Conservation (phyloP, 371 early-diverging fungal species). For the Mucor racemosus region DNA sequence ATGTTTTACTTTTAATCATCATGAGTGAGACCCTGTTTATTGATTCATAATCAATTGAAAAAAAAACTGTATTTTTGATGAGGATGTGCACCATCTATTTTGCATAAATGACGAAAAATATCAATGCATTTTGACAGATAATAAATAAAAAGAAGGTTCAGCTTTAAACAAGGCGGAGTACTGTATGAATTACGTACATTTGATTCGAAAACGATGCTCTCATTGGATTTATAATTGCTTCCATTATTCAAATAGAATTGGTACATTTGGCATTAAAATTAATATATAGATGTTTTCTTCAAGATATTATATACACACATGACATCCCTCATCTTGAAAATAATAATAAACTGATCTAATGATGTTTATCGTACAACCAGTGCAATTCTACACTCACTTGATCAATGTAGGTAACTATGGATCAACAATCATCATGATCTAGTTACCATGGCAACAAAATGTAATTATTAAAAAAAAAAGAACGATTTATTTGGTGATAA, state of each 20-base stretch:
- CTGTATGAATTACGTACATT: background rate
- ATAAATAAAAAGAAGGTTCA: background rate
- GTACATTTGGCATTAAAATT: no score
- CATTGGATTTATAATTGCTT: background rate
- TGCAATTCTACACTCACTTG: background rate
- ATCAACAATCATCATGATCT: no score
- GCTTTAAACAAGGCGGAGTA: background rate
- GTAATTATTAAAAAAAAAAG: background rate
- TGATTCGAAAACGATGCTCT: background rate
- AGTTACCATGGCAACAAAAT: background rate
- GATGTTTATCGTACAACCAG: conserved; percentile 1
- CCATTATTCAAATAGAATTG: background rate
- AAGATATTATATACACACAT: background rate
- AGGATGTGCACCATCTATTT: background rate
- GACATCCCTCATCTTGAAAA: conserved; percentile 4
- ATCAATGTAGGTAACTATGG: background rate
- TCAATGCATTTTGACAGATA: background rate
- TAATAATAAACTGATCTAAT: background rate
- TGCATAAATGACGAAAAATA: no score
- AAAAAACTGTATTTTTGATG: no score
- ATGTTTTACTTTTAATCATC: no score
- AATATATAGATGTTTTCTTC: background rate
- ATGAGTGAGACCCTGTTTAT: no score
- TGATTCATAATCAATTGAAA: background rate
- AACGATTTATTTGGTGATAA: background rate